A percentile compares a stretch with the other conserved stretches of the same genome.
These are phyloP conservation scores for Fraxinus albicans DNA, from an alignment of 305 asterid species.

Conservation along the genomic window DNA sequence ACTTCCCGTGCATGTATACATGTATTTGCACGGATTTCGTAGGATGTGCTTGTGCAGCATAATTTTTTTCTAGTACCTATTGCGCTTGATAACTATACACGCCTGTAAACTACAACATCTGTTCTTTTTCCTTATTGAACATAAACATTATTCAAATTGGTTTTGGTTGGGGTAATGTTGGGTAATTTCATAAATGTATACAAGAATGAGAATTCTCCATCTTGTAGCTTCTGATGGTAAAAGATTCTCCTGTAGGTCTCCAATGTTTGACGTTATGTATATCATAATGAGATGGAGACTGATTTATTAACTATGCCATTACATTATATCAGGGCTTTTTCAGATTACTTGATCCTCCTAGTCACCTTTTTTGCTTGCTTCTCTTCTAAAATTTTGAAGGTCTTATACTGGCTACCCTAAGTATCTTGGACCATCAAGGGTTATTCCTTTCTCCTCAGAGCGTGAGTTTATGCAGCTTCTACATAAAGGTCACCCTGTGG, in stretches of 20 bases:
- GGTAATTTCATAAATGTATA: neutral
- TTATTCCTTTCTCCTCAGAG: slow-evolving; percentile 82
- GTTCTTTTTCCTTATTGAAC: neutral
- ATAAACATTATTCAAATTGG: neutral
- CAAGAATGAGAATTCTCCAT: neutral
- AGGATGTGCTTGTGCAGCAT: neutral
- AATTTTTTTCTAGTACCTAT: neutral
- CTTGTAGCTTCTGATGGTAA: neutral
- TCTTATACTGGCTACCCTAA: slow-evolving; percentile 86
- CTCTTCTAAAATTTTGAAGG: slow-evolving; percentile 38
- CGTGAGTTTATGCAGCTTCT: slow-evolving; percentile 37
- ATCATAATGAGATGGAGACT: neutral
- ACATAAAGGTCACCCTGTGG: too few species aligned
- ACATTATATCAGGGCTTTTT: neutral
- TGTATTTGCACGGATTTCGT: neutral
- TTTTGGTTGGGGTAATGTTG: neutral
- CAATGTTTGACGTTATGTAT: neutral
- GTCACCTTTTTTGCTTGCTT: neutral
- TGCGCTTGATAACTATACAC: neutral
- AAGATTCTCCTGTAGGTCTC: neutral
- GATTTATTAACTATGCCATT: neutral
- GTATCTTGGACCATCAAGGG: slow-evolving; percentile 89
- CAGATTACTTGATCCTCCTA: slow-evolving; percentile 2
- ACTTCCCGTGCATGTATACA: neutral
- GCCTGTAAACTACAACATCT: neutral